phyloP scores from a whole-genome alignment of 805 yeast genomes.

The Candida nitratophila region DNA sequence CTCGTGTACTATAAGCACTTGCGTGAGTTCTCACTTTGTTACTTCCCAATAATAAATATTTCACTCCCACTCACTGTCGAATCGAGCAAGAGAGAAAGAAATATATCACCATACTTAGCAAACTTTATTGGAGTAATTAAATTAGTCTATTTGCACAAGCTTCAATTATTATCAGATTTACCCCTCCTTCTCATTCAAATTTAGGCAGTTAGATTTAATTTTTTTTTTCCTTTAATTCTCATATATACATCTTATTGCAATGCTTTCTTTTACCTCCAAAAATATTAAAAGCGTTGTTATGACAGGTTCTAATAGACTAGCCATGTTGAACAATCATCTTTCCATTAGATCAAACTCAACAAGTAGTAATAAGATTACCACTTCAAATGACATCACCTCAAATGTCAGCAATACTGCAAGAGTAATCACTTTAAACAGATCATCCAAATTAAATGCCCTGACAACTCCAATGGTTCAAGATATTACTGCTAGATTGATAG shows the following conservation, averaged over 20 bases:
- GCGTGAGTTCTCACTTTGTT: too few species aligned
- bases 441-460: slow-evolving; percentile 78
- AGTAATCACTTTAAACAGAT: slow-evolving; percentile 69
- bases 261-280: slow-evolving; percentile 1
- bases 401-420: slow-evolving; percentile 58
- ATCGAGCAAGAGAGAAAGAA: too few species aligned
- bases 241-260: neutral
- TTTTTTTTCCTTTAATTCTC: neutral
- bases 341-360: slow-evolving; percentile 16
- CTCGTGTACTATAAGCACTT: too few species aligned
- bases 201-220: slow-evolving; percentile 1
- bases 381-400: slow-evolving; percentile 52
- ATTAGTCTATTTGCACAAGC: too few species aligned
- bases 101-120: too few species aligned
- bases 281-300: neutral
- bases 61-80: too few species aligned
- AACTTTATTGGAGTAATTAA: too few species aligned
- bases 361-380: neutral
- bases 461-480: slow-evolving; percentile 66
- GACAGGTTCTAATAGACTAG: slow-evolving; percentile 4
- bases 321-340: slow-evolving; percentile 1
- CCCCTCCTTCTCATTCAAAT: neutral
- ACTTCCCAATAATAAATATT: too few species aligned
- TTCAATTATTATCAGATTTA: too few species aligned
- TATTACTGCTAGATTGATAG: slow-evolving; percentile 66